These are phyloP conservation scores for Glycyrrhiza uralensis DNA, from an alignment of 306 rosid genomes.

Conservation along the genomic window DNA sequence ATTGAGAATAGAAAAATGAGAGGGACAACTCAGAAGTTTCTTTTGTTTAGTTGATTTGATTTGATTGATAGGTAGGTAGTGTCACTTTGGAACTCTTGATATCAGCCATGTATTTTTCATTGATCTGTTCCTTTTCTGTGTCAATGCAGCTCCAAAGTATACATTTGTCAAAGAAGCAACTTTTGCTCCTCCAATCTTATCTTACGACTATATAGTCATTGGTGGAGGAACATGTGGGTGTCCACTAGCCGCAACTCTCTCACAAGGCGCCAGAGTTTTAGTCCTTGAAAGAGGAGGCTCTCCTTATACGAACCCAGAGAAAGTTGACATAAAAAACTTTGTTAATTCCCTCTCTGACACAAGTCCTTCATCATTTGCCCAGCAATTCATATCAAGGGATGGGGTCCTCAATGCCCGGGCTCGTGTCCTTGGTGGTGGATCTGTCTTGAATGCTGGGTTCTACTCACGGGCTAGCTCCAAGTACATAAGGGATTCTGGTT, in stretches of 20 bases:
- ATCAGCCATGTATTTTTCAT: background rate
- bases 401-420: constrained; percentile 57
- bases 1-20: constrained; percentile 4
- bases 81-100: background rate
- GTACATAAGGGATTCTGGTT: constrained; percentile 42
- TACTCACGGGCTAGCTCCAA: constrained; percentile 45
- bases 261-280: constrained; percentile 51
- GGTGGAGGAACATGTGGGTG: constrained; percentile 90
- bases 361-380: constrained; percentile 52
- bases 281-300: constrained; percentile 81
- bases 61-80: background rate
- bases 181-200: constrained; percentile 38
- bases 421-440: constrained; percentile 61
- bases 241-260: constrained; percentile 78
- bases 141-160: constrained; percentile 40
- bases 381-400: constrained; percentile 58
- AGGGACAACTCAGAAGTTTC: background rate
- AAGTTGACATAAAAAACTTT: constrained; percentile 39
- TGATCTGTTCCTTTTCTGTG: background rate
- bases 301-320: constrained; percentile 49
- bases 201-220: constrained; percentile 63
- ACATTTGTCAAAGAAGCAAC: constrained; percentile 55
- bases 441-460: constrained; percentile 69
- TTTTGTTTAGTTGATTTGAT: background rate
- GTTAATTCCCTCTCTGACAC: constrained; percentile 40